Conservation (phyloP, 192 early-diverging fungal species). For the Rhizophagus sp. region DNA sequence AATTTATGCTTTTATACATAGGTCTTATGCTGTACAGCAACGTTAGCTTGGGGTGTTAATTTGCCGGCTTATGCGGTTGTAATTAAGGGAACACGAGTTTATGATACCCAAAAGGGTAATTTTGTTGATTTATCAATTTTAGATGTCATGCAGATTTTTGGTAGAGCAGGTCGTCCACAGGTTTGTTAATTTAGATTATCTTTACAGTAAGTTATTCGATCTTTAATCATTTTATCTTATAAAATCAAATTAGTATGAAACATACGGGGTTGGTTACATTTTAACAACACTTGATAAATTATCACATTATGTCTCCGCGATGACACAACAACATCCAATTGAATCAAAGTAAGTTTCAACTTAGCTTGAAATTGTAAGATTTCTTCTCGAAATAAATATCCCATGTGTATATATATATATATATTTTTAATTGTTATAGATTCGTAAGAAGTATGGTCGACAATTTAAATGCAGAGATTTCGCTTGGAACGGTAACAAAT, state of each 20-base stretch:
- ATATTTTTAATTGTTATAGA: conserved; percentile 27
- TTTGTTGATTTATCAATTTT: conserved; percentile 95
- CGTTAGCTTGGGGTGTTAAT: conserved; percentile 99
- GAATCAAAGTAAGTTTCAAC: conserved; percentile 66
- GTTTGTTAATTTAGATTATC: conserved; percentile 21
- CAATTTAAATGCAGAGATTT: conserved; percentile 97
- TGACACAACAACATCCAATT: conserved; percentile 97
- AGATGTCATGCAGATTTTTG: conserved; percentile 99
- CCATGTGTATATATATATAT: no score
- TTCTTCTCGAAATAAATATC: no score
- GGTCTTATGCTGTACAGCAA: conserved; percentile 96
- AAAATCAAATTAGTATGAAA: conserved; percentile 71
- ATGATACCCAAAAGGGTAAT: conserved; percentile 89
- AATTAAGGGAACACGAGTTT: conserved; percentile 98
- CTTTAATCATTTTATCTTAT: conserved; percentile 7
- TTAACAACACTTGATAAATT: conserved; percentile 93
- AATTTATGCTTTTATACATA: conserved; percentile 30
- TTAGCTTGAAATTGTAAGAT: neutral
- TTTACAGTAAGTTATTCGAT: neutral
- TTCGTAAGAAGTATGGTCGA: conserved; percentile 87
- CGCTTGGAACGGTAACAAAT: conserved; percentile 92
- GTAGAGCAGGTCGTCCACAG: conserved; percentile 93
- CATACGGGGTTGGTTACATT: conserved; percentile 92
- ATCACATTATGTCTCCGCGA: conserved; percentile 87
- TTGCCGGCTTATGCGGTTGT: conserved; percentile 97